These are phyloP conservation scores for Sphagnum tenellum DNA, from an alignment of 225 moss, liverwort and hornwort genomes.

Conservation along the genomic window DNA sequence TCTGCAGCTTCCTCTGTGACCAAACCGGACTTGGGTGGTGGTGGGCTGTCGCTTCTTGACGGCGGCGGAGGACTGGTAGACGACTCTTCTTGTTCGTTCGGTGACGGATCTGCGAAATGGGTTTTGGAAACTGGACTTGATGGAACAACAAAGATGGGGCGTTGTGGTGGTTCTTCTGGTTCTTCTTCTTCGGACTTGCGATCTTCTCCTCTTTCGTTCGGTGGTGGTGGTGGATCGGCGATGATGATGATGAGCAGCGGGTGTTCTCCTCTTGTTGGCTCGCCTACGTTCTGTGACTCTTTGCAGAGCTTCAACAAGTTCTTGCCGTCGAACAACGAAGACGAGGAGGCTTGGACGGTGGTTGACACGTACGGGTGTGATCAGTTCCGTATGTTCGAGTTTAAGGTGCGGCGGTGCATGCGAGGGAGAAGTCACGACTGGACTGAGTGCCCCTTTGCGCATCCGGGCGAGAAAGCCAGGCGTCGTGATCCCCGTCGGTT, in stretches of 20 bases:
- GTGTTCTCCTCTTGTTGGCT: constrained; percentile 32
- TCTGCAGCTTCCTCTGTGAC: no score
- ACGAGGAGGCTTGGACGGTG: constrained; percentile 86
- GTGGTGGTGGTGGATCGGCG: constrained; percentile 34
- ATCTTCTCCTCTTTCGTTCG: constrained; percentile 1
- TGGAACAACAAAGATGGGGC: constrained; percentile 30
- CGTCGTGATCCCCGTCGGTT: constrained; percentile 96
- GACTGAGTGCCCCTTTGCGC: constrained; percentile 99
- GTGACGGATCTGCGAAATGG: constrained; percentile 31
- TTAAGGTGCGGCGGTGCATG: constrained; percentile 99
- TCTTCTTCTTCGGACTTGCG: no score
- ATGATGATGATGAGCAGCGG: constrained; percentile 9
- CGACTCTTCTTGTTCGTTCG: no score
- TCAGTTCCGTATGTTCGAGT: constrained; percentile 99
- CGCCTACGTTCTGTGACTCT: constrained; percentile 69
- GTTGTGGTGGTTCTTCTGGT: constrained; percentile 9
- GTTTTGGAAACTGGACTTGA: constrained; percentile 19
- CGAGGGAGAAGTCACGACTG: constrained; percentile 96
- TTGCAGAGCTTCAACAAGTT: constrained; percentile 62
- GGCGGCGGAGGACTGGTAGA: constrained; percentile 41
- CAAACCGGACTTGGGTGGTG: no score
- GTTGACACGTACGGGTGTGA: constrained; percentile 97
- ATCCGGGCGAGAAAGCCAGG: constrained; percentile 95
- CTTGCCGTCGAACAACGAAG: constrained; percentile 87
- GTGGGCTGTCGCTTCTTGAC: constrained; percentile 34